Conservation (phyloP, 345 rosid genomes). For the Sisymbrium altissimum region DNA sequence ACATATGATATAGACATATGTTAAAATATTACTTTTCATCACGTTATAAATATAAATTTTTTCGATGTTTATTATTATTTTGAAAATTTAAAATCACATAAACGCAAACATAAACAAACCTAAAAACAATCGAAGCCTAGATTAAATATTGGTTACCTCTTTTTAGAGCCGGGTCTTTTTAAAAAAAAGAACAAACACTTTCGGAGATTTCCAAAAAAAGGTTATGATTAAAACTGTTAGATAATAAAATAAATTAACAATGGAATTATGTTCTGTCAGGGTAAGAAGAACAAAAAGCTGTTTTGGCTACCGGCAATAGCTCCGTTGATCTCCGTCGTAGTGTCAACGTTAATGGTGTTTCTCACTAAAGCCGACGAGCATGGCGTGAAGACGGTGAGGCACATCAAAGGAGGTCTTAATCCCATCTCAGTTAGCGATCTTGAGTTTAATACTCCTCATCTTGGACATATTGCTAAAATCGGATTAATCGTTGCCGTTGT, state of each 20-base stretch:
- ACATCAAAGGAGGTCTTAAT: constrained; percentile 75
- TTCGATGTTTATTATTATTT: background rate
- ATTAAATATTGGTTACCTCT: too few species aligned
- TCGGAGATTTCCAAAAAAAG: background rate
- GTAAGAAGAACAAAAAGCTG: constrained; percentile 60
- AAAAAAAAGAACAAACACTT: background rate
- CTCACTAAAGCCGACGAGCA: constrained; percentile 79
- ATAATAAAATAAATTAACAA: background rate
- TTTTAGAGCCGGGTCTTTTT: too few species aligned
- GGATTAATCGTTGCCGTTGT: constrained; percentile 60
- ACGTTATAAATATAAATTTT: background rate
- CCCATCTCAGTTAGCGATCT: constrained; percentile 66
- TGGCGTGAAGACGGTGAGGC: constrained; percentile 74
- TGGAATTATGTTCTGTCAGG: constrained; percentile 38
- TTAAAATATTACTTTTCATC: background rate
- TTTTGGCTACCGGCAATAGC: constrained; percentile 92
- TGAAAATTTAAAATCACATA: too few species aligned
- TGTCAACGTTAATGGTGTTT: constrained; percentile 68
- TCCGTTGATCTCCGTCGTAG: constrained; percentile 63
- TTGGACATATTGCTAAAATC: constrained; percentile 65
- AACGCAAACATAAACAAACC: too few species aligned
- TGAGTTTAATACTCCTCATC: constrained; percentile 50
- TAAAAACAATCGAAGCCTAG: too few species aligned
- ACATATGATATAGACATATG: background rate
- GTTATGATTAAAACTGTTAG: background rate